Percentiles rank a stretch among this genome's conserved stretches.
phyloP scores from a whole-genome alignment of 1,139 yeast genomes.

The Blastobotrys malaysiensis region DNA sequence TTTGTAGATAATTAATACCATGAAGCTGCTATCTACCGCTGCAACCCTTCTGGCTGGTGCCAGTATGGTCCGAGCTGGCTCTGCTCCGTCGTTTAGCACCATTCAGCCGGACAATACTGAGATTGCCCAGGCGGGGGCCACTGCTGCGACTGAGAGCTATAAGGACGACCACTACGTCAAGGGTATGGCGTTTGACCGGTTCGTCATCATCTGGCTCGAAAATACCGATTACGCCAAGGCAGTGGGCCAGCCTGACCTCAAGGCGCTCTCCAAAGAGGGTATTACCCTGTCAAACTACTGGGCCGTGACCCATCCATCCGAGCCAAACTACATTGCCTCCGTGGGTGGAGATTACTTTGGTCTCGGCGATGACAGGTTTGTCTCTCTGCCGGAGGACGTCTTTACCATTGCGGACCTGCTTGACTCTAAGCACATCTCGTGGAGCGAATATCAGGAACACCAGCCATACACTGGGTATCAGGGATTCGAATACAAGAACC shows the following conservation, averaged over 20 bases:
- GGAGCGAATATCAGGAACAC: conserved; percentile 49
- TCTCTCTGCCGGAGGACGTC: conserved; percentile 40
- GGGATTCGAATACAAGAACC: conserved; percentile 43
- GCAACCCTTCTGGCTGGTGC: not conserved
- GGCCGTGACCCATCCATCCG: conserved; percentile 47
- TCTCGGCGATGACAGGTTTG: conserved; percentile 40
- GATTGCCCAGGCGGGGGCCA: conserved; percentile 37
- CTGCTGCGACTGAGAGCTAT: conserved; percentile 36
- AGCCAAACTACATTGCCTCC: conserved; percentile 46
- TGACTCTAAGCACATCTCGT: conserved; percentile 40
- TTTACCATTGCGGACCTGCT: conserved; percentile 44
- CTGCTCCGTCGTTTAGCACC: conserved; percentile 32
- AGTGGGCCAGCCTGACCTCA: conserved; percentile 38
- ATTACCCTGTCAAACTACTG: conserved; percentile 44
- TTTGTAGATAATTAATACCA: not conserved
- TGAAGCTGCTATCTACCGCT: not conserved
- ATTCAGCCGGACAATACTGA: conserved; percentile 35
- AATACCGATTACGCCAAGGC: conserved; percentile 48
- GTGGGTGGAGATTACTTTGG: conserved; percentile 48
- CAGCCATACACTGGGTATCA: conserved; percentile 45
- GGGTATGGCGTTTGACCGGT: conserved; percentile 42
- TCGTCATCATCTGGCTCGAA: conserved; percentile 44
- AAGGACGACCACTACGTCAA: conserved; percentile 32
- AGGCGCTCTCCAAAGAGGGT: conserved; percentile 40
- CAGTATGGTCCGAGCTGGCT: not conserved